Evolutionary conservation across 805 yeast species (phyloP).

Genomic region (Pichia scutulata): DNA sequence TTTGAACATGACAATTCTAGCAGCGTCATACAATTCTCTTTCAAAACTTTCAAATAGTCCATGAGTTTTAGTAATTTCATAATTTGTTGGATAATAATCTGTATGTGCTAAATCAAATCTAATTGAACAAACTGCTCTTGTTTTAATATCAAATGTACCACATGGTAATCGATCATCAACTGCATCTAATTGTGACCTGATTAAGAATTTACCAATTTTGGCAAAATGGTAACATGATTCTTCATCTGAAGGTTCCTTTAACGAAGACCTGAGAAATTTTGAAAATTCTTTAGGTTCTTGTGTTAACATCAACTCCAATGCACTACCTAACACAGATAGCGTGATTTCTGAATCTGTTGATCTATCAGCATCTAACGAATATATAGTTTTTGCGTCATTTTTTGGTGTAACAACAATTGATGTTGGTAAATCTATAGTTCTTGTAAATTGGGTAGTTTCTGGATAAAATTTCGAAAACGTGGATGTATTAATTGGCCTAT

Average conservation of each 20-base stretch:
- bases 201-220: constrained; percentile 53
- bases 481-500: constrained; percentile 43
- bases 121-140: constrained; percentile 84
- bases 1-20: constrained; percentile 69
- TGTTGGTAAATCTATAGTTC: constrained; percentile 44
- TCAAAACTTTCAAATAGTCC: constrained; percentile 79
- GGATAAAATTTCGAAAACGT: constrained; percentile 40
- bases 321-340: constrained; percentile 68
- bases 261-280: constrained; percentile 23
- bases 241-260: constrained; percentile 7
- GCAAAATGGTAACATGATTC: constrained; percentile 60
- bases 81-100: constrained; percentile 50
- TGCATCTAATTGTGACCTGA: constrained; percentile 91
- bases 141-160: constrained; percentile 87
- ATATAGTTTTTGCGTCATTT: constrained; percentile 24
- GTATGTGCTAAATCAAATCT: constrained; percentile 63
- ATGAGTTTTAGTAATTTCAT: constrained; percentile 51
- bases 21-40: constrained; percentile 69
- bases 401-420: constrained; percentile 48
- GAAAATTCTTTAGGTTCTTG: constrained; percentile 45
- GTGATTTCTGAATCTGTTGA: constrained; percentile 59
- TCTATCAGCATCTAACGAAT: constrained; percentile 66
- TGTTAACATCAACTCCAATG: constrained; percentile 70
- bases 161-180: constrained; percentile 67
- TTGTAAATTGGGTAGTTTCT: constrained; percentile 28